Evolutionary conservation across 495 filamentous ascomycete genomes (phyloP).

Genomic region (Daldinia decipiens): DNA sequence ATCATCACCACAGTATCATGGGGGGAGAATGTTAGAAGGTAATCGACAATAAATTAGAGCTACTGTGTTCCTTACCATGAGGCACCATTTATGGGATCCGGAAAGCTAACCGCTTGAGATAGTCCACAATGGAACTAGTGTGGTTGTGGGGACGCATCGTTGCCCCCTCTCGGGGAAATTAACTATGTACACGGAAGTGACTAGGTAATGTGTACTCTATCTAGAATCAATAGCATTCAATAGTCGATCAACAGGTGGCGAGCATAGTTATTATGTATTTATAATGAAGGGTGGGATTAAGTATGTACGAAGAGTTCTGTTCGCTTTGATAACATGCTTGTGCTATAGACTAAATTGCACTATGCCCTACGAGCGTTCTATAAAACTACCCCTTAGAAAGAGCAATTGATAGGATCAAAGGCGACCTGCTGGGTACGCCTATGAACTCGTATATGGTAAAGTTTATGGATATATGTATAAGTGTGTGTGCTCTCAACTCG

Average conservation of each 20-base stretch:
- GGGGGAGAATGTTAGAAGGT: conserved; percentile 47
- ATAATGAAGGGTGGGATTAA: not conserved
- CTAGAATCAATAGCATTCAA: not conserved
- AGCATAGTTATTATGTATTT: not conserved
- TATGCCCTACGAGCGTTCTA: not conserved
- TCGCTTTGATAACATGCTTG: not conserved
- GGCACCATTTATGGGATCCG: not conserved
- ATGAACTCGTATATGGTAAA: not conserved
- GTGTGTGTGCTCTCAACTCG: not conserved
- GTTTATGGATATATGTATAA: not conserved
- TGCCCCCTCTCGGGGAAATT: not conserved
- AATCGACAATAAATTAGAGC: not conserved
- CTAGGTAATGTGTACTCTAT: not conserved
- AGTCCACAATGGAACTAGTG: not conserved
- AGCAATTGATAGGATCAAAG: not conserved
- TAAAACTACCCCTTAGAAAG: not conserved
- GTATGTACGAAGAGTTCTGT: not conserved
- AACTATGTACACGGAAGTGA: not conserved
- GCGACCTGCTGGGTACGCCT: not conserved
- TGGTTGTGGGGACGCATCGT: not conserved
- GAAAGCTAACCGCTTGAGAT: not conserved
- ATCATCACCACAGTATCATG: conserved; percentile 57
- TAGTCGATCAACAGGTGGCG: not conserved
- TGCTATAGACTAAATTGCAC: not conserved
- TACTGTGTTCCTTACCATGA: not conserved